A percentile compares a stretch with the other conserved stretches of the same genome.
phyloP scores from a whole-genome alignment of 2,329 filamentous ascomycete genomes.

The Scytalidium lignicola region DNA sequence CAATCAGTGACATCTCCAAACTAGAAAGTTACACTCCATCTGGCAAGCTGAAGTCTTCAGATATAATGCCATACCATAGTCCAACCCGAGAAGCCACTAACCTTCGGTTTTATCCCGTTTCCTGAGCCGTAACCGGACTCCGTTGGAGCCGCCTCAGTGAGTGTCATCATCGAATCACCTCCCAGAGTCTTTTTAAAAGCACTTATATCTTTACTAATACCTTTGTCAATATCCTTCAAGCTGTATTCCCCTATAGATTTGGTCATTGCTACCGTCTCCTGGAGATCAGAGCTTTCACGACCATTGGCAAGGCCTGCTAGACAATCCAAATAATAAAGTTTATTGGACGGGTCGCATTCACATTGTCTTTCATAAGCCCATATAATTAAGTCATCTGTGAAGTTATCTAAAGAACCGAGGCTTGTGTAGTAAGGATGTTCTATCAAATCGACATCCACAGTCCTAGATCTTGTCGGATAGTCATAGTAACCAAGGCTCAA shows the following conservation, averaged over 20 bases:
- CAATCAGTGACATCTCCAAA: no score
- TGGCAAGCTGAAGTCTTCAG: no score
- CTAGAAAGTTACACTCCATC: no score
- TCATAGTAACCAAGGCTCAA: slow-evolving; percentile 22
- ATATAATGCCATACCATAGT: no score
- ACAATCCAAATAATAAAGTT: slow-evolving; percentile 60
- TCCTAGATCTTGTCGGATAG: slow-evolving; percentile 22
- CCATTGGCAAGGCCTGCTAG: slow-evolving; percentile 54
- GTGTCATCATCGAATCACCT: no score
- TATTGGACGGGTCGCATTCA: slow-evolving; percentile 46
- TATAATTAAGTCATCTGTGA: slow-evolving; percentile 54
- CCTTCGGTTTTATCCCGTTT: no score
- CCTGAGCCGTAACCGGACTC: no score
- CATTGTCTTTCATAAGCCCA: slow-evolving; percentile 60
- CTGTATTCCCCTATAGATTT: slow-evolving; percentile 54
- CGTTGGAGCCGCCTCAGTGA: no score
- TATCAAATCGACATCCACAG: slow-evolving; percentile 30
- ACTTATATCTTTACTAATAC: no score
- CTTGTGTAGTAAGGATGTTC: slow-evolving; percentile 48
- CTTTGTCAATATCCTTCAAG: slow-evolving; percentile 49
- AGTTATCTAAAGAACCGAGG: slow-evolving; percentile 57
- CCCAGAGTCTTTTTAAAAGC: no score
- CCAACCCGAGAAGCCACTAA: no score
- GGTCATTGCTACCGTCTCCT: slow-evolving; percentile 51
- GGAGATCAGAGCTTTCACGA: slow-evolving; percentile 45